Base-by-base conservation (phyloP, 1,139 yeast species). In the Sugiyamaella paludigena region DNA sequence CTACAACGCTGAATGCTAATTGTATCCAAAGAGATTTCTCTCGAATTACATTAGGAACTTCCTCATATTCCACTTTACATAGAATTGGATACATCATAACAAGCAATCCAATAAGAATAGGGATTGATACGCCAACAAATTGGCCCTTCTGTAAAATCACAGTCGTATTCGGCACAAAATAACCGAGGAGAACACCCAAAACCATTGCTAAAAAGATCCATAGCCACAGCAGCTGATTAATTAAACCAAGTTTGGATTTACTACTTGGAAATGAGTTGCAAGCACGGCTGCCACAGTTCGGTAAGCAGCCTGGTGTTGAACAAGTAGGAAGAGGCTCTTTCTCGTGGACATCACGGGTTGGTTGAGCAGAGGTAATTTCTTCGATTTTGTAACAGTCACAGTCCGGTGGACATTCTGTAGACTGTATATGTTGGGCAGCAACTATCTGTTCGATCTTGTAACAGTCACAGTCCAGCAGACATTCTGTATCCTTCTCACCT, bases 51-150 rank as follows among this genome's bases (percentile, higher is more conserved):
- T 44, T 48, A 49, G 63, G 69, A 19, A 71, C 51, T 8, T 60
- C 63, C 55, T 79, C 83, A 75, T 78, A 79, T 57, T 74, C 70
- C 10, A 80, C 77, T 53, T 77, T 77, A 60, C 81, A 77, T 38
- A 80, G 63, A 8, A 81, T 80, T 2, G 84, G 84, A 13, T 76
- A 67, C 80, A 80, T 79, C 84, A 80, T 80, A 12, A 77, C 69
- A 12, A 80, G 68, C 50, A 79, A 61, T 0, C 84, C 84, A 8
- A 78, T 64, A 1, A 80, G 78, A 27, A 79, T 62, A 0, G 84
- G 84, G 7, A 75, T 55, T 2, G 62, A 57, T n/a, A 66, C 68
- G 7, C 61, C 63, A 2, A 58, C 63, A 36, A 64, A 61, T 24
- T 58, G 48, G 15, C 63, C 65, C 27, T 52, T 51, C 28, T 56